Conservation (phyloP, 1,284 basidiomycete genomes). For the Moesziomyces aphidis region DNA sequence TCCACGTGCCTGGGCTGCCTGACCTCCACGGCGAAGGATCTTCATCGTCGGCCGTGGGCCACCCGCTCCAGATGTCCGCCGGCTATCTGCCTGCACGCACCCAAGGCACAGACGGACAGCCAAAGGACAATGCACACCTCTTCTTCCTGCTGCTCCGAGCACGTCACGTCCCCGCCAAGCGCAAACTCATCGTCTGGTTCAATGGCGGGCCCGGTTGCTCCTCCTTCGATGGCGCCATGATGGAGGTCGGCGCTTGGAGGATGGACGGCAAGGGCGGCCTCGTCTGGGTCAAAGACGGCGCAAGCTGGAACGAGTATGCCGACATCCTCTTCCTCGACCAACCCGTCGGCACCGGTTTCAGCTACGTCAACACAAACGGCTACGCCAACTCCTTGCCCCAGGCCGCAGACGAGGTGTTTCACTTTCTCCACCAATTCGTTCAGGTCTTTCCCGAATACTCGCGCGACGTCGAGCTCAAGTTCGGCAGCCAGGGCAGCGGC, state of each 20-base stretch:
- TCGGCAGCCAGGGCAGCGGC: conserved; percentile 73
- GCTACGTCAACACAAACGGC: conserved; percentile 85
- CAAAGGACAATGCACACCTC: conserved; percentile 75
- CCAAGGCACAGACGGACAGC: conserved; percentile 7
- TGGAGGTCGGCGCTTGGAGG: conserved; percentile 92
- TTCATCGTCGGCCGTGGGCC: conserved; percentile 22
- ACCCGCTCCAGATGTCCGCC: conserved; percentile 54
- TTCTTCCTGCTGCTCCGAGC: conserved; percentile 94
- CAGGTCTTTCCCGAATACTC: conserved; percentile 88
- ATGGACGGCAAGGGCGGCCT: conserved; percentile 83
- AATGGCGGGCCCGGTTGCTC: conserved; percentile 97
- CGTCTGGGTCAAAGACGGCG: conserved; percentile 75
- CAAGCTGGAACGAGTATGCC: conserved; percentile 99
- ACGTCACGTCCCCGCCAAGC: conserved; percentile 84
- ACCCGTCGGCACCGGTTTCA: conserved; percentile 94
- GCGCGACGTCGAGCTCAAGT: conserved; percentile 38
- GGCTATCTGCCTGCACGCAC: conserved; percentile 61
- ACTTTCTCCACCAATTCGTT: conserved; percentile 90
- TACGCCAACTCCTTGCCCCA: conserved; percentile 78
- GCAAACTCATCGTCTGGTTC: conserved; percentile 94
- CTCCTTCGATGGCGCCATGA: conserved; percentile 95
- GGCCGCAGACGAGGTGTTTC: conserved; percentile 82
- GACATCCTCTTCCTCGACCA: conserved; percentile 97
- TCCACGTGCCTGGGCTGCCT: conserved; percentile 45
- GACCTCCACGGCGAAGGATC: conserved; percentile 43